Percentiles rank a stretch among this genome's conserved stretches.
These are phyloP conservation scores for Botryosphaeria dothidea DNA, from an alignment of 2,329 filamentous ascomycete genomes.

Conservation along the genomic window DNA sequence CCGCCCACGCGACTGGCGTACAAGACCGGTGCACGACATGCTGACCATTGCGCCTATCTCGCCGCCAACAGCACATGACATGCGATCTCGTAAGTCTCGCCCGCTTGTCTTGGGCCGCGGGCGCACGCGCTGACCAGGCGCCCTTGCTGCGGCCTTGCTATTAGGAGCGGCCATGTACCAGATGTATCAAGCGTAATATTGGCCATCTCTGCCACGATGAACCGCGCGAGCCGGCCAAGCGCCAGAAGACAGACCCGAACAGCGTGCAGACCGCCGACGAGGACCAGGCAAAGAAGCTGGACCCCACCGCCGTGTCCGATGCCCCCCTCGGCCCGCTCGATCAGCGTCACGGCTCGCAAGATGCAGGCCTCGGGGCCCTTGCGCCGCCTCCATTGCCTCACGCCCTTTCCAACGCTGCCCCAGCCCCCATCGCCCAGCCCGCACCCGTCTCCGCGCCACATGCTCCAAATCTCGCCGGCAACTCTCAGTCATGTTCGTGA, in stretches of 20 bases:
- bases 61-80: conserved; percentile 50
- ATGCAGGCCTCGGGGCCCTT: conserved; percentile 39
- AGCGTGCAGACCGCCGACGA: conserved; percentile 34
- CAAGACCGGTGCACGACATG: conserved; percentile 25
- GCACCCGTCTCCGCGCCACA: conserved; percentile 68
- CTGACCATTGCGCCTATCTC: conserved; percentile 32
- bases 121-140: conserved; percentile 34
- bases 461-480: conserved; percentile 61
- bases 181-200: conserved; percentile 98
- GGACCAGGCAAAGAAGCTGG: conserved; percentile 28
- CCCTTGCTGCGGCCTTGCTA: conserved; percentile 30
- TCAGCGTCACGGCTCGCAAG: conserved; percentile 32
- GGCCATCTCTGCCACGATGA: conserved; percentile 98
- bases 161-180: conserved; percentile 91
- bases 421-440: conserved; percentile 67
- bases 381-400: conserved; percentile 36
- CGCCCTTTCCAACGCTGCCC: conserved; percentile 45
- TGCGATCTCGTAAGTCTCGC: conserved; percentile 49
- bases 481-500: conserved; percentile 73
- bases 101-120: conserved; percentile 17
- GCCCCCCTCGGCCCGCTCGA: conserved; percentile 24
- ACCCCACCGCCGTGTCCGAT: conserved; percentile 31
- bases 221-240: conserved; percentile 82
- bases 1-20: conserved; percentile 14
- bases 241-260: conserved; percentile 62